These are phyloP conservation scores for Candida mesenterica DNA, from an alignment of 1,139 yeast genomes.

Conservation along the genomic window DNA sequence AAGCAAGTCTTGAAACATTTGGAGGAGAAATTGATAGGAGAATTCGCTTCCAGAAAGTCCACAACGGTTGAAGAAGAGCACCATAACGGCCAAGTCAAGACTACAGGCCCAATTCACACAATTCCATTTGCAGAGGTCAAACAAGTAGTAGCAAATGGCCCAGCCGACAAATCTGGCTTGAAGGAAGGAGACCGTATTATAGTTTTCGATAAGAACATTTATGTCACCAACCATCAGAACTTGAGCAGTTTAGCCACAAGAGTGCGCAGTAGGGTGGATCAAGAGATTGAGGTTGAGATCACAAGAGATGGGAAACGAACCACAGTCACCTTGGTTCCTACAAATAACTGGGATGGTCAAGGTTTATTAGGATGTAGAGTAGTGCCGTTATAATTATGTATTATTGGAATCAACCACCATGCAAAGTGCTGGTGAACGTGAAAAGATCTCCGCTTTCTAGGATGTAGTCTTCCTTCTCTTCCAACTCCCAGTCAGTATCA, in stretches of 20 bases:
- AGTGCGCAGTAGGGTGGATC: slow-evolving; percentile 26
- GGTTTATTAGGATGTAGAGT: slow-evolving; percentile 76
- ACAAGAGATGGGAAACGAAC: slow-evolving; percentile 26
- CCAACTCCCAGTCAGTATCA: slow-evolving; percentile 97
- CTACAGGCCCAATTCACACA: not conserved
- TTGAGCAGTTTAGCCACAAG: slow-evolving; percentile 38
- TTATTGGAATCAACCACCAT: slow-evolving; percentile 68
- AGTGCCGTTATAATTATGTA: slow-evolving; percentile 36
- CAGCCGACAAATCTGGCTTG: slow-evolving; percentile 45
- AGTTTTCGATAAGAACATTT: slow-evolving; percentile 47
- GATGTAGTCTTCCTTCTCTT: slow-evolving; percentile 79
- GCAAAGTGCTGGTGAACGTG: slow-evolving; percentile 89
- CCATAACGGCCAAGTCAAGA: not conserved
- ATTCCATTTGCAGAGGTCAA: slow-evolving; percentile 61
- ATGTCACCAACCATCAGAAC: slow-evolving; percentile 51
- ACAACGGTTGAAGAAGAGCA: slow-evolving; percentile 6
- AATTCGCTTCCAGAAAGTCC: slow-evolving; percentile 26
- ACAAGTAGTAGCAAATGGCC: slow-evolving; percentile 48
- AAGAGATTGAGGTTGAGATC: slow-evolving; percentile 33
- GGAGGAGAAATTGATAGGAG: slow-evolving; percentile 44
- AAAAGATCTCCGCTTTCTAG: slow-evolving; percentile 75
- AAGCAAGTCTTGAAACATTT: slow-evolving; percentile 47
- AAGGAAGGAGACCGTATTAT: slow-evolving; percentile 49
- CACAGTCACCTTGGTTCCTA: slow-evolving; percentile 48
- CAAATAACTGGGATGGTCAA: slow-evolving; percentile 62